Percentiles rank a stretch among this genome's conserved stretches.
phyloP scores from a whole-genome alignment of 257 asterid species.

The Solanum sparsipilum region DNA sequence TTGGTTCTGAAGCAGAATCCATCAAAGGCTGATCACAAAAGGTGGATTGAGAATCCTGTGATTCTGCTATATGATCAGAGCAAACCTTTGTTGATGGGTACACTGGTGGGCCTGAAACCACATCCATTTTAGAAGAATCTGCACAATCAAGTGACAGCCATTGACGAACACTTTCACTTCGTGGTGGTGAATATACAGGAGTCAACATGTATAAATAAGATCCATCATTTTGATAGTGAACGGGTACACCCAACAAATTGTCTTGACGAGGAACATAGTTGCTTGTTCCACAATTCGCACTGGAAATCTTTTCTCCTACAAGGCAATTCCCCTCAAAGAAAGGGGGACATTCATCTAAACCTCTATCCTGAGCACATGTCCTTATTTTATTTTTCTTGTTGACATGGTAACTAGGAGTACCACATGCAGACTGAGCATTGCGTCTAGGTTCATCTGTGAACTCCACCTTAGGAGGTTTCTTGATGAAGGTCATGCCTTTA shows the following conservation, averaged over 20 bases:
- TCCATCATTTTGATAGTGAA: slow-evolving; percentile 71
- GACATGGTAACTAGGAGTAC: not conserved
- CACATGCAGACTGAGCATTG: slow-evolving; percentile 11
- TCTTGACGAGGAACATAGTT: slow-evolving; percentile 18
- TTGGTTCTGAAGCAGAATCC: slow-evolving; percentile 18
- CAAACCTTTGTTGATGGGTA: slow-evolving; percentile 20
- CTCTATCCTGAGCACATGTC: slow-evolving; percentile 14
- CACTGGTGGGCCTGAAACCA: slow-evolving; percentile 12
- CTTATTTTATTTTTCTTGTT: slow-evolving; percentile 4
- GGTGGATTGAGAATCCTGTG: slow-evolving; percentile 39
- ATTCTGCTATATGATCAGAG: slow-evolving; percentile 24
- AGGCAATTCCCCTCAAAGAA: slow-evolving; percentile 36
- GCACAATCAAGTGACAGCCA: slow-evolving; percentile 39
- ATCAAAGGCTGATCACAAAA: slow-evolving; percentile 19
- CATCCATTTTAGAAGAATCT: slow-evolving; percentile 12
- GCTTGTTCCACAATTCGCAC: slow-evolving; percentile 13
- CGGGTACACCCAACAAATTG: slow-evolving; percentile 53
- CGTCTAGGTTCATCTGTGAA: slow-evolving; percentile 28
- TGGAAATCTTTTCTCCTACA: slow-evolving; percentile 20
- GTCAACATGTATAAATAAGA: slow-evolving; percentile 73
- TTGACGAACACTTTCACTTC: slow-evolving; percentile 37
- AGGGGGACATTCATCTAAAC: slow-evolving; percentile 31
- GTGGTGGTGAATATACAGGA: slow-evolving; percentile 65
- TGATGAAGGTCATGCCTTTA: slow-evolving; percentile 37
- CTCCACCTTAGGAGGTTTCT: slow-evolving; percentile 55